A percentile compares a stretch with the other conserved stretches of the same genome.
These are phyloP conservation scores for Bipolaris gigantea DNA, from an alignment of 2,329 filamentous ascomycete genomes.

Conservation along the genomic window DNA sequence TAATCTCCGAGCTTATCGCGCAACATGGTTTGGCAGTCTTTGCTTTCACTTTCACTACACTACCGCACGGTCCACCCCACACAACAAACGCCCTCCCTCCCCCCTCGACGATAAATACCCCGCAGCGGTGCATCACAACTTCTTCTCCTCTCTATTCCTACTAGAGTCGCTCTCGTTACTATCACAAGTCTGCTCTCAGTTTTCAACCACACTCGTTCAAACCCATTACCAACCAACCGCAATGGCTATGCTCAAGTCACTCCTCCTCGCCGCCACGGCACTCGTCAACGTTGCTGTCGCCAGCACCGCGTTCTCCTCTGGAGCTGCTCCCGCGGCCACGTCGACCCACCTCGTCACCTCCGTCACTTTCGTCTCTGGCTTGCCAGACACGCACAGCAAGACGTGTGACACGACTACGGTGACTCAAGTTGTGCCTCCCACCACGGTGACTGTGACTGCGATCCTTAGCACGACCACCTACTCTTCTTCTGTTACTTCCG, in stretches of 20 bases:
- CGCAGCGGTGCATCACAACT: background rate
- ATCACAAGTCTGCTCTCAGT: background rate
- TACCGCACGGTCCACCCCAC: slow-evolving; percentile 2
- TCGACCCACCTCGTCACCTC: slow-evolving; percentile 8
- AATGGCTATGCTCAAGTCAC: slow-evolving; percentile 11
- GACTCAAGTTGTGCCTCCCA: background rate
- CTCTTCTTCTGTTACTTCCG: background rate
- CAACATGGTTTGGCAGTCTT: background rate
- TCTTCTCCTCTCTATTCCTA: background rate
- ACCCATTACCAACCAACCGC: background rate
- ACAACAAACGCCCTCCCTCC: slow-evolving; percentile 2
- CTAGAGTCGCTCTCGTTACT: slow-evolving; percentile 2
- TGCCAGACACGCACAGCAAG: background rate
- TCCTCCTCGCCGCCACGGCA: slow-evolving; percentile 1
- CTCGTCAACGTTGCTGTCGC: slow-evolving; percentile 10
- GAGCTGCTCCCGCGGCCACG: background rate
- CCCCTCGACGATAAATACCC: slow-evolving; percentile 1
- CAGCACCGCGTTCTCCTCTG: slow-evolving; percentile 7
- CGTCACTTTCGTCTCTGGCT: background rate
- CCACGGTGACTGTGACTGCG: slow-evolving; percentile 3
- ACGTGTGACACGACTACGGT: slow-evolving; percentile 3
- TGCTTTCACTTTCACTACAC: background rate
- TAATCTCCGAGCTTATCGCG: too few species aligned
- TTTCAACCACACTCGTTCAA: background rate
- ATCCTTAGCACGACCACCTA: background rate